Conservation (phyloP, 257 asterid species). For the Solanum gracilifrons region DNA sequence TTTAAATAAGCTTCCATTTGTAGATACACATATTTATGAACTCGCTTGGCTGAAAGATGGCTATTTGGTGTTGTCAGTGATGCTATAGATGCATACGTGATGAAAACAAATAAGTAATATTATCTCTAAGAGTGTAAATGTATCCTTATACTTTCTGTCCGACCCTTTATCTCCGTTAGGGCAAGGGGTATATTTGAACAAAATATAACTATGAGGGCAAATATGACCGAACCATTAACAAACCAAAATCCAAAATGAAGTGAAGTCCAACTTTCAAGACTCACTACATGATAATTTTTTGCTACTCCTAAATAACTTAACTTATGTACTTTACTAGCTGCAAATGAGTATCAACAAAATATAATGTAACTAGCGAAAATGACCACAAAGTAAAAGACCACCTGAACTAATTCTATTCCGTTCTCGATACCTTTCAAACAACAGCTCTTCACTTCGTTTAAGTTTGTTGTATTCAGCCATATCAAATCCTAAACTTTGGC, state of each 20-base stretch:
- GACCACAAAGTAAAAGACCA: slow-evolving; percentile 49
- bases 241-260: background rate
- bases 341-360: background rate
- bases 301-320: background rate
- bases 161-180: background rate
- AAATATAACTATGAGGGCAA: background rate
- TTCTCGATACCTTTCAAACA: slow-evolving; percentile 54
- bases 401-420: slow-evolving; percentile 56
- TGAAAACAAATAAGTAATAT: background rate
- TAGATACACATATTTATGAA: background rate
- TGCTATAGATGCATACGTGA: background rate
- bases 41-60: background rate
- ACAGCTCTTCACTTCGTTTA: slow-evolving; percentile 34
- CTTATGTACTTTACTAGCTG: background rate
- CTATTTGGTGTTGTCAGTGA: background rate
- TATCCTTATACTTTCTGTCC: background rate
- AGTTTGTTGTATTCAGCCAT: slow-evolving; percentile 43
- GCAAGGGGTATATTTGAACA: background rate
- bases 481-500: slow-evolving; percentile 27
- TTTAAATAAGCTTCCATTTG: slow-evolving; percentile 14
- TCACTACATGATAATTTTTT: background rate
- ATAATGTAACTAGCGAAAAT: slow-evolving; percentile 14
- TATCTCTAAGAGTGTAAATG: background rate
- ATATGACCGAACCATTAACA: background rate
- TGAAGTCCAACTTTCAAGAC: background rate